phyloP scores from a whole-genome alignment of 2,329 filamentous ascomycete species.

The Scedosporium dehoogii region DNA sequence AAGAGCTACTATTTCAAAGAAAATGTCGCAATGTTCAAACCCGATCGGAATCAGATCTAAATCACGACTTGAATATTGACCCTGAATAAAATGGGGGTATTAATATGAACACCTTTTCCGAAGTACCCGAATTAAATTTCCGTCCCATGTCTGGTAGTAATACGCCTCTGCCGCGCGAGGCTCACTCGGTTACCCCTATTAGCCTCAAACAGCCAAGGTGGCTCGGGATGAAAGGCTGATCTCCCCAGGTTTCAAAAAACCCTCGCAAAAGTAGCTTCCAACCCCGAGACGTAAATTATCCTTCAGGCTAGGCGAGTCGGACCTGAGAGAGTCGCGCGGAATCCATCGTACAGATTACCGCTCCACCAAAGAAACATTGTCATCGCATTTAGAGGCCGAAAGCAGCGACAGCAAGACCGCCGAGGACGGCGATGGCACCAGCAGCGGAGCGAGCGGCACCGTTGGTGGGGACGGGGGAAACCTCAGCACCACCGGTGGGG shows the following conservation, averaged over 20 bases:
- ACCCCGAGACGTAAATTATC: neutral
- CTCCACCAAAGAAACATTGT: constrained; percentile 5
- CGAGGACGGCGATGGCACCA: constrained; percentile 5
- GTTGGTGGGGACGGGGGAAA: constrained; percentile 4
- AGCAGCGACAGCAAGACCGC: constrained; percentile 3
- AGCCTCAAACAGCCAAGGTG: neutral
- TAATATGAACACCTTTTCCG: neutral
- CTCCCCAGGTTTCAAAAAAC: neutral
- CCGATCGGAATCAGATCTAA: neutral
- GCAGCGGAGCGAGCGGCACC: neutral
- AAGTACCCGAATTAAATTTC: constrained; percentile 1
- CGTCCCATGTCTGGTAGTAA: constrained; percentile 1
- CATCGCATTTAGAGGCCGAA: constrained; percentile 7
- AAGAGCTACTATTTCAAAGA: neutral
- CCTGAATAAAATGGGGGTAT: neutral
- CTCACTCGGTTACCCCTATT: neutral
- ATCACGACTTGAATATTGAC: neutral
- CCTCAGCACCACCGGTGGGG: constrained; percentile 7
- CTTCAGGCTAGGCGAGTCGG: neutral
- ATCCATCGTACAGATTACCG: constrained; percentile 6
- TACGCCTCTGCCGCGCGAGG: neutral
- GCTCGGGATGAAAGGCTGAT: neutral
- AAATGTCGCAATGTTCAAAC: neutral
- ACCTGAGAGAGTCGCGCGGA: neutral
- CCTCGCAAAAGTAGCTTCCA: neutral